Evolutionary conservation across 2,329 filamentous ascomycete species (phyloP).

Genomic region (Trichoderma simmonsii): DNA sequence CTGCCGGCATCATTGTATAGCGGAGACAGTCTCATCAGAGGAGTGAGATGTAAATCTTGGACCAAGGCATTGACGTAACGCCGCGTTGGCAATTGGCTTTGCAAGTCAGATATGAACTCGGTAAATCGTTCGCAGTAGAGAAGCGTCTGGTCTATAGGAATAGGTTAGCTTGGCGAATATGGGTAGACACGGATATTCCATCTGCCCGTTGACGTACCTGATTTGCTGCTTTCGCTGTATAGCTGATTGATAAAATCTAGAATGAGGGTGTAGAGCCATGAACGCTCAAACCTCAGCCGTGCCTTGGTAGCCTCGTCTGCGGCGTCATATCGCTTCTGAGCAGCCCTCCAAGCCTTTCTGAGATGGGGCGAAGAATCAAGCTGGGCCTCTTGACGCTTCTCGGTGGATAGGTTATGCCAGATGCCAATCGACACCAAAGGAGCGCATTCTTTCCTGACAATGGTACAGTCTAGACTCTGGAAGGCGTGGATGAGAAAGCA

Average conservation of each 20-base stretch:
- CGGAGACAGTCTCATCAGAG: slow-evolving; percentile 74
- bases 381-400: slow-evolving; percentile 67
- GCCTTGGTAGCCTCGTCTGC: slow-evolving; percentile 78
- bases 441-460: slow-evolving; percentile 94
- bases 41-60: slow-evolving; percentile 78
- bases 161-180: slow-evolving; percentile 21
- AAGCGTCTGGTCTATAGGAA: slow-evolving; percentile 53
- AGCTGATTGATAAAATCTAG: slow-evolving; percentile 77
- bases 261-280: slow-evolving; percentile 85
- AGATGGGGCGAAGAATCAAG: slow-evolving; percentile 72
- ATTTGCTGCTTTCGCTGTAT: slow-evolving; percentile 53
- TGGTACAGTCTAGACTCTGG: slow-evolving; percentile 83
- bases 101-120: slow-evolving; percentile 84
- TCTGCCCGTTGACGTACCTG: slow-evolving; percentile 36
- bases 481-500: slow-evolving; percentile 89
- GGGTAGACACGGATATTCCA: not conserved
- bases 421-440: slow-evolving; percentile 91
- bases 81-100: slow-evolving; percentile 90
- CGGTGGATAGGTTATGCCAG: slow-evolving; percentile 88
- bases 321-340: slow-evolving; percentile 80
- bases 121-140: slow-evolving; percentile 90
- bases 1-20: slow-evolving; percentile 73
- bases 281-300: slow-evolving; percentile 82
- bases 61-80: slow-evolving; percentile 89
- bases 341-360: slow-evolving; percentile 86